phyloP scores from a whole-genome alignment of 148 eudicot species.

The Silene latifolia region DNA sequence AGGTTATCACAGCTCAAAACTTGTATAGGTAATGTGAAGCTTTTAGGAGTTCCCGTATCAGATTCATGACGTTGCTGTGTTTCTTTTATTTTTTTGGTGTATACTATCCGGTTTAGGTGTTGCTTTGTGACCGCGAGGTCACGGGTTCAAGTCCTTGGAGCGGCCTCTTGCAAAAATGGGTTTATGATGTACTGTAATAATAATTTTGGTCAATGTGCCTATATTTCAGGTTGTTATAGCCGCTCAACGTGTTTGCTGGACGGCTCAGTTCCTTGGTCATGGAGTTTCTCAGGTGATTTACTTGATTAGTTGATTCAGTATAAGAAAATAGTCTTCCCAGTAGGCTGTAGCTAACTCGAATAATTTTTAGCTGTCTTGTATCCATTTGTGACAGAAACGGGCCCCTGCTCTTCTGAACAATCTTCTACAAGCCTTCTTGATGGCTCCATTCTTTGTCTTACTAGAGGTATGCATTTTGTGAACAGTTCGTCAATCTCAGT shows the following conservation, averaged over 20 bases:
- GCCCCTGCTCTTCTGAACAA: slow-evolving; percentile 83
- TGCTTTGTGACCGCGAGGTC: no score
- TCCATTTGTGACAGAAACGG: slow-evolving; percentile 51
- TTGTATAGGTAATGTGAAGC: no score
- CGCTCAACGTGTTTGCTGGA: no score
- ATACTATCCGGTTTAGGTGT: no score
- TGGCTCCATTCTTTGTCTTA: slow-evolving; percentile 87
- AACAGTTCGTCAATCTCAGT: neutral
- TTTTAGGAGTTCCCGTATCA: neutral
- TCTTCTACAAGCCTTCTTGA: slow-evolving; percentile 64
- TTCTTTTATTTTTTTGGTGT: no score
- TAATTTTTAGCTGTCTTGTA: neutral
- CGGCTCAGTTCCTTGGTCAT: slow-evolving; percentile 83
- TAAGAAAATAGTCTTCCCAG: neutral
- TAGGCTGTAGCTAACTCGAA: neutral
- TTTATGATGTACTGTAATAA: no score
- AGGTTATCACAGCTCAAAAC: neutral
- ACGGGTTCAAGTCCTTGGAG: no score
- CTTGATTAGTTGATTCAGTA: neutral
- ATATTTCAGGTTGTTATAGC: no score
- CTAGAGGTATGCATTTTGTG: slow-evolving; percentile 59
- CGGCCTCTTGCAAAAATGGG: no score
- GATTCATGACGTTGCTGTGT: neutral
- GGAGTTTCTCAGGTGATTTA: slow-evolving; percentile 79
- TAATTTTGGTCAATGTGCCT: no score